Evolutionary conservation across 1,284 basidiomycete genomes (phyloP).

Genomic region (Puccinia polysora): DNA sequence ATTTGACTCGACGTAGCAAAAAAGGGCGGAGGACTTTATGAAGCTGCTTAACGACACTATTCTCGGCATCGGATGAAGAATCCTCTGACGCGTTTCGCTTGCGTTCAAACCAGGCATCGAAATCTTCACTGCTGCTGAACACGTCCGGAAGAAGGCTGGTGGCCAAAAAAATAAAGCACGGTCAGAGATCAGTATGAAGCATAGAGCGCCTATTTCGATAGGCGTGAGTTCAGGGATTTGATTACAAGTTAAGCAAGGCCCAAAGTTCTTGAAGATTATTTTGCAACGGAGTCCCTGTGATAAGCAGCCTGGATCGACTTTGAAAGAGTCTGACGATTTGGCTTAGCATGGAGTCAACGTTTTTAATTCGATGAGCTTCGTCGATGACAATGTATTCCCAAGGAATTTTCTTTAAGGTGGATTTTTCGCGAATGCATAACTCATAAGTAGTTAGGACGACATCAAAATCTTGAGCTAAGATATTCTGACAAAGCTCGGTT

Average conservation of each 20-base stretch:
- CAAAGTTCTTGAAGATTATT: constrained; percentile 98
- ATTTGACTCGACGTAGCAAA: constrained; percentile 87
- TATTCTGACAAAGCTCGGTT: constrained; percentile 69
- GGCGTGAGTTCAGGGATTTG: constrained; percentile 50
- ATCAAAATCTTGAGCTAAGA: constrained; percentile 86
- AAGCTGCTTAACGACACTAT: constrained; percentile 81
- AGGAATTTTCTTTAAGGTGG: constrained; percentile 82
- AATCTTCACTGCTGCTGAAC: constrained; percentile 58
- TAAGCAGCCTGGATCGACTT: constrained; percentile 80
- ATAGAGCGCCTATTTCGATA: background rate
- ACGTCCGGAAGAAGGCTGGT: constrained; percentile 53
- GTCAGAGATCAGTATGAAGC: background rate
- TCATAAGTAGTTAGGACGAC: constrained; percentile 96
- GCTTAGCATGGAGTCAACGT: constrained; percentile 90
- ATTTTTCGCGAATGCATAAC: constrained; percentile 91
- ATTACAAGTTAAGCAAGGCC: constrained; percentile 78
- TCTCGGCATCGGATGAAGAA: constrained; percentile 50
- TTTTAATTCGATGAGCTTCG: constrained; percentile 99
- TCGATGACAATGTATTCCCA: constrained; percentile 99
- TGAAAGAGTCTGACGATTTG: constrained; percentile 92
- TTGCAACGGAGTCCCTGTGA: constrained; percentile 95
- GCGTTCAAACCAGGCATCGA: constrained; percentile 70
- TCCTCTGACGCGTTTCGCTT: constrained; percentile 17
- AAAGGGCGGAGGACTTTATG: constrained; percentile 97
- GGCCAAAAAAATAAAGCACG: background rate